Evolutionary conservation across 129 eudicot species (phyloP).

Genomic region (Ambrosia trifida): DNA sequence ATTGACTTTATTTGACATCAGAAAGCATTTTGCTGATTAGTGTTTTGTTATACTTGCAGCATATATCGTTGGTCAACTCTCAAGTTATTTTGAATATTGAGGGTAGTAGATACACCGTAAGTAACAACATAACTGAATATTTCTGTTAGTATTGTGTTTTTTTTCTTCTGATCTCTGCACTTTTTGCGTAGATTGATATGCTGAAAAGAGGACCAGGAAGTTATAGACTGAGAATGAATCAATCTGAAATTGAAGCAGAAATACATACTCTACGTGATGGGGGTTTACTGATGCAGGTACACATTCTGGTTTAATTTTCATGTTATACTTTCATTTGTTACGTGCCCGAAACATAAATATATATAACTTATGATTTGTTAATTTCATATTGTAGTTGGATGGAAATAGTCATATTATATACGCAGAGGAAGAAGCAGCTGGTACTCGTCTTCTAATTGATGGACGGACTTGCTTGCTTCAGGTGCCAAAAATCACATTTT

Average conservation of each 20-base stretch:
- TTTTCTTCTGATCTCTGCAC: background rate
- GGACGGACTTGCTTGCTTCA: slow-evolving; percentile 99
- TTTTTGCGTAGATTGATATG: slow-evolving; percentile 68
- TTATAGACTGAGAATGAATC: slow-evolving; percentile 76
- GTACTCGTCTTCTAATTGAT: slow-evolving; percentile 97
- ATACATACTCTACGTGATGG: slow-evolving; percentile 99
- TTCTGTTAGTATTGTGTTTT: background rate
- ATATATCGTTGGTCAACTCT: slow-evolving; percentile 90
- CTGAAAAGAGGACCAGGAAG: slow-evolving; percentile 97
- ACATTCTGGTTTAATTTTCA: background rate
- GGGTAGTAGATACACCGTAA: slow-evolving; percentile 93
- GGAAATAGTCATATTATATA: slow-evolving; percentile 96
- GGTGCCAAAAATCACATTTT: slow-evolving; percentile 41
- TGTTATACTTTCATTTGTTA: background rate
- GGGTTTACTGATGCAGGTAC: slow-evolving; percentile 96
- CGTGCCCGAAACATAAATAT: background rate
- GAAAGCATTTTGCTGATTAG: slow-evolving; percentile 12
- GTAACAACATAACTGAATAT: slow-evolving; percentile 25
- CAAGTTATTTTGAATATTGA: slow-evolving; percentile 87
- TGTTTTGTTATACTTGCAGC: slow-evolving; percentile 55
- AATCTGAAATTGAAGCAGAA: slow-evolving; percentile 91
- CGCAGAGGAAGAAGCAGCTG: slow-evolving; percentile 99
- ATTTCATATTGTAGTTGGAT: slow-evolving; percentile 64
- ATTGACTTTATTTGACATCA: background rate
- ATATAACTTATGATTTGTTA: slow-evolving; percentile 1